Evolutionary conservation across 768 basidiomycete species (phyloP), one percentile per base, ranked within the genome.

Genomic region (Naematelia aurantialba): DNA sequence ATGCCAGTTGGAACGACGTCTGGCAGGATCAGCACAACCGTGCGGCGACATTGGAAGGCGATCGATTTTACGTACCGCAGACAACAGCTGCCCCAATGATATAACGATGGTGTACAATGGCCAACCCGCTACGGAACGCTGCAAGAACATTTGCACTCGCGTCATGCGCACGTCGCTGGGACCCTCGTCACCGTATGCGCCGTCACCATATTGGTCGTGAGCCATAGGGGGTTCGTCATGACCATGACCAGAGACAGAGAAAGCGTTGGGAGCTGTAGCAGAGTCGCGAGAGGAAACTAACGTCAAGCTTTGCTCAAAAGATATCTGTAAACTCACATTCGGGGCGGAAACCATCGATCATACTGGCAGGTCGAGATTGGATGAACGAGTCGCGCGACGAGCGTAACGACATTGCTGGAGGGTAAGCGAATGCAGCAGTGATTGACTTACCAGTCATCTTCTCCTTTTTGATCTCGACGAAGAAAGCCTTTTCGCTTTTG

Each of bases 401-500:
- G 53, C 71, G 64, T 26, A 75, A 58, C 13, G 62, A 65, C 66
- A 68, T 70, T 25, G 73, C 74, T 58, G 60, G 14, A n/a, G 8
- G 17, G 17, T 39, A 17, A 39, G 34, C 34, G 8, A 8, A 8
- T 39, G 34, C n/a, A 3, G 46, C 3, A 44, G 4, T 27, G 2
- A 2, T 4, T 34, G 4, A 64, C 68, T 61, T 44, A 69, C 85
- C 87, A 24, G 85, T 85, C n/a, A 94, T 80, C 80, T 89, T 92
- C 66, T 93, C 90, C 76, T 86, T 88, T 72, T 88, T 85, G 63
- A 92, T 89, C 72, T 85, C 87, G 60, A 89, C 87, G 78, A 94
- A 94, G 85, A 91, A 96, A 0, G 85, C 85, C 71, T 92, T 90
- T 78, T 96, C 92, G 64, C 88, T 91, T 80, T 93, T 94, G 62